A percentile compares a stretch with the other conserved stretches of the same genome.
These are phyloP conservation scores for Groenewaldozyma auringiensis DNA, from an alignment of 1,139 yeast genomes.

Conservation along the genomic window DNA sequence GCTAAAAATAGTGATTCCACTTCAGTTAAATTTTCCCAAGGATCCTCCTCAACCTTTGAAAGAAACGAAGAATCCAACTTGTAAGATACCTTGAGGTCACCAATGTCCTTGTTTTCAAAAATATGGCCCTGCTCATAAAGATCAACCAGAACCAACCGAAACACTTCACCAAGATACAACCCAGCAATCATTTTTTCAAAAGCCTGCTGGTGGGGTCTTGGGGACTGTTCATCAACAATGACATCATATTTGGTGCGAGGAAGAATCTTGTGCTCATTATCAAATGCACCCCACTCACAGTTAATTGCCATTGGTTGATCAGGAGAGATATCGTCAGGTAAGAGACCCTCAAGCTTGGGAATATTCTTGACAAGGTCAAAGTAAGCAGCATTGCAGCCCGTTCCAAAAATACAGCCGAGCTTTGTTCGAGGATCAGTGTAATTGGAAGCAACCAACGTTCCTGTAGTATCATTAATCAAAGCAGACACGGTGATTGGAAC, in stretches of 20 bases:
- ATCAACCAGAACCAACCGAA: constrained; percentile 75
- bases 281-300: constrained; percentile 98
- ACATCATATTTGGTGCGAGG: constrained; percentile 90
- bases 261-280: constrained; percentile 67
- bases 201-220: constrained; percentile 94
- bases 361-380: constrained; percentile 68
- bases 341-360: constrained; percentile 72
- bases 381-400: constrained; percentile 96
- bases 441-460: constrained; percentile 92
- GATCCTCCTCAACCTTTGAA: constrained; percentile 81
- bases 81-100: constrained; percentile 53
- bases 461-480: constrained; percentile 92
- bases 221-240: constrained; percentile 73
- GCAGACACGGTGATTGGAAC: constrained; percentile 87
- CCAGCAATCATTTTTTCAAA: constrained; percentile 98
- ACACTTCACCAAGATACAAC: constrained; percentile 86
- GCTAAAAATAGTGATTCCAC: constrained; percentile 58
- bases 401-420: constrained; percentile 95
- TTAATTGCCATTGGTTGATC: constrained; percentile 87
- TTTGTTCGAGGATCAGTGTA: constrained; percentile 82
- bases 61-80: constrained; percentile 86
- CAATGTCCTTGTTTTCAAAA: constrained; percentile 60
- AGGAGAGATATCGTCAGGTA: constrained; percentile 53
- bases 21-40: constrained; percentile 75
- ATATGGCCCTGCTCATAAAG: constrained; percentile 56